Percentiles rank a stretch among this genome's conserved stretches.
Evolutionary conservation across 2,329 filamentous ascomycete genomes (phyloP).

Genomic region (Cordyceps cateniannulata): DNA sequence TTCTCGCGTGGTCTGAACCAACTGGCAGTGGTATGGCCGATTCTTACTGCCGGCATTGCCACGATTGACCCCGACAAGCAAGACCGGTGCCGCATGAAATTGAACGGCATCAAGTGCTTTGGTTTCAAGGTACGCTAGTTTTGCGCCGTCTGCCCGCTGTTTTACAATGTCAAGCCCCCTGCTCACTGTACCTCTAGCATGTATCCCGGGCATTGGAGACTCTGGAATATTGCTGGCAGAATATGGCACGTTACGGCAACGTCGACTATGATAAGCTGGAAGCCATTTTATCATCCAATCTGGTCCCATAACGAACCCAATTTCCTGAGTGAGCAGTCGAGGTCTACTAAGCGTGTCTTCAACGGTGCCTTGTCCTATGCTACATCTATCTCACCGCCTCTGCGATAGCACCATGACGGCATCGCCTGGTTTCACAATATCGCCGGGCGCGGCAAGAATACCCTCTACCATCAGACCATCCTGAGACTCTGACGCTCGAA

Average conservation of each 20-base stretch:
- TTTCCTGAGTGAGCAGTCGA: not conserved
- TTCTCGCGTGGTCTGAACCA: slow-evolving; percentile 13
- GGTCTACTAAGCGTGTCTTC: not conserved
- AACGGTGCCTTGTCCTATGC: not conserved
- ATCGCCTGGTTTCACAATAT: slow-evolving; percentile 12
- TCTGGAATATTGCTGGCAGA: slow-evolving; percentile 13
- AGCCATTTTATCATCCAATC: slow-evolving; percentile 12
- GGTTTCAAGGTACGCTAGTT: not conserved
- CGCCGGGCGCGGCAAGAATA: slow-evolving; percentile 1
- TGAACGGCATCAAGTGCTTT: not conserved
- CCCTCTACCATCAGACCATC: not conserved
- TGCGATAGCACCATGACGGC: not conserved
- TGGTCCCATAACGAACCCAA: slow-evolving; percentile 6
- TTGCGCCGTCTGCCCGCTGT: not conserved
- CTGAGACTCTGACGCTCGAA: slow-evolving; percentile 19
- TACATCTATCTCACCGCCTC: not conserved
- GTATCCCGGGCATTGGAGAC: slow-evolving; percentile 14
- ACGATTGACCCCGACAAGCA: not conserved
- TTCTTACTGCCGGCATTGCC: not conserved
- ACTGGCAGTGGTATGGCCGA: slow-evolving; percentile 1
- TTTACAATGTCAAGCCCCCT: not conserved
- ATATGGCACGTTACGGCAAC: slow-evolving; percentile 2
- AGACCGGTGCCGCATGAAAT: not conserved
- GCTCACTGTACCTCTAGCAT: slow-evolving; percentile 5
- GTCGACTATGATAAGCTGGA: slow-evolving; percentile 13